phyloP scores from a whole-genome alignment of 2,329 filamentous ascomycete genomes.

The Botrytis galanthina region DNA sequence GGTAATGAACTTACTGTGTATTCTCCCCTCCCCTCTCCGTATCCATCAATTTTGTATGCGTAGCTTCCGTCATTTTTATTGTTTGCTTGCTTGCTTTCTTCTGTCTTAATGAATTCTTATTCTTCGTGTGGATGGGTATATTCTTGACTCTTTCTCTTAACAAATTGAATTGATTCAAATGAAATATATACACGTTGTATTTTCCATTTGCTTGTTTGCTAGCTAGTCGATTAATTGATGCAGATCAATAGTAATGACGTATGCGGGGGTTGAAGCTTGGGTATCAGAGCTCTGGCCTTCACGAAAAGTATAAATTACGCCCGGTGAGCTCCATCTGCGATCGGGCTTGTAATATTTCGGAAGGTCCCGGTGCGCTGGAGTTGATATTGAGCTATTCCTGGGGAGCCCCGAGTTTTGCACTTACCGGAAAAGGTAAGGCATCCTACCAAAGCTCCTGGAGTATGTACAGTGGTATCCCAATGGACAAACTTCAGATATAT shows the following conservation, averaged over 20 bases:
- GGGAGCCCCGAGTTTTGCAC: neutral
- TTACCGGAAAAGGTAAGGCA: neutral
- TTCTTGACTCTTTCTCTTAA: neutral
- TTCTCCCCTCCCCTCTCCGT: slow-evolving; percentile 59
- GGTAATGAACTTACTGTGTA: slow-evolving; percentile 47
- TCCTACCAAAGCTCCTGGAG: too few relatives aligned
- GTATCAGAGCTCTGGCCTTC: neutral
- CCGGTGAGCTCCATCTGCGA: neutral
- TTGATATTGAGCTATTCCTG: neutral
- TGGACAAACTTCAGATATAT: neutral
- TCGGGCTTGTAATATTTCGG: neutral
- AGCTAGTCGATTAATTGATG: neutral
- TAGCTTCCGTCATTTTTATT: slow-evolving; percentile 24
- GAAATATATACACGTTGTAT: neutral
- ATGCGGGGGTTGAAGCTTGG: neutral
- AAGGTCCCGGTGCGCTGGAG: neutral
- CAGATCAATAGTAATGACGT: slow-evolving; percentile 8
- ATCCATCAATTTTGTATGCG: slow-evolving; percentile 50
- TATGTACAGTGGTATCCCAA: neutral
- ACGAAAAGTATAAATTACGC: neutral
- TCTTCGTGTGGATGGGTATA: neutral
- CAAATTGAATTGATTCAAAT: neutral
- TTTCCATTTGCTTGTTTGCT: neutral
- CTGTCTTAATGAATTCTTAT: neutral
- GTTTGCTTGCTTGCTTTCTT: neutral